These are phyloP conservation scores for Cicer bijugum DNA, from an alignment of 306 rosid genomes.

Conservation along the genomic window DNA sequence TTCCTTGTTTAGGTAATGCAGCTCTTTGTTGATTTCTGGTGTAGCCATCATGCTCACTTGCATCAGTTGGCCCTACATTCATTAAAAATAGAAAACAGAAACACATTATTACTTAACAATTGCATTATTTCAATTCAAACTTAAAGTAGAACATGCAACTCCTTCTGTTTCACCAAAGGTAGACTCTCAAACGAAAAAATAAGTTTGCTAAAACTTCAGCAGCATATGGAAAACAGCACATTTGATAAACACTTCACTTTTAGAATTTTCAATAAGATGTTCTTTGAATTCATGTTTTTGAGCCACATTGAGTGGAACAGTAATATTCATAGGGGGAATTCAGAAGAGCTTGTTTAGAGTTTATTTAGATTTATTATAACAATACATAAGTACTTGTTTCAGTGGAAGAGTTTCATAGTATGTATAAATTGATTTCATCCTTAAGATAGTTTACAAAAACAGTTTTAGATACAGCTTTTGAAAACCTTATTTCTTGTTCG, in stretches of 20 bases:
- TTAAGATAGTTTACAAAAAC: not conserved
- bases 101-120: slow-evolving; percentile 25
- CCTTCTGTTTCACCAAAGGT: not conserved
- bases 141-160: not conserved
- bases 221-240: slow-evolving; percentile 9
- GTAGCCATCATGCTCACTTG: slow-evolving; percentile 97
- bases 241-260: not conserved
- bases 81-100: slow-evolving; percentile 9
- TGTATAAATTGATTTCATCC: slow-evolving; percentile 2
- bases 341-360: not conserved
- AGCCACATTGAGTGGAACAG: not conserved
- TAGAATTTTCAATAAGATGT: slow-evolving; percentile 17
- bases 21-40: slow-evolving; percentile 87
- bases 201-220: slow-evolving; percentile 10
- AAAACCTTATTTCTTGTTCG: not conserved
- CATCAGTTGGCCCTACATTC: slow-evolving; percentile 77
- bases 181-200: not conserved
- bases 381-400: not conserved
- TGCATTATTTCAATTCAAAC: slow-evolving; percentile 22
- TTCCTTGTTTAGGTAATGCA: slow-evolving; percentile 92
- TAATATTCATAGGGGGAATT: not conserved
- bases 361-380: not conserved
- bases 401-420: not conserved
- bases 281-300: not conserved
- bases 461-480: not conserved